Base-by-base conservation (phyloP, 176 grass and related monocot species). In the Saccharum spontaneum region DNA sequence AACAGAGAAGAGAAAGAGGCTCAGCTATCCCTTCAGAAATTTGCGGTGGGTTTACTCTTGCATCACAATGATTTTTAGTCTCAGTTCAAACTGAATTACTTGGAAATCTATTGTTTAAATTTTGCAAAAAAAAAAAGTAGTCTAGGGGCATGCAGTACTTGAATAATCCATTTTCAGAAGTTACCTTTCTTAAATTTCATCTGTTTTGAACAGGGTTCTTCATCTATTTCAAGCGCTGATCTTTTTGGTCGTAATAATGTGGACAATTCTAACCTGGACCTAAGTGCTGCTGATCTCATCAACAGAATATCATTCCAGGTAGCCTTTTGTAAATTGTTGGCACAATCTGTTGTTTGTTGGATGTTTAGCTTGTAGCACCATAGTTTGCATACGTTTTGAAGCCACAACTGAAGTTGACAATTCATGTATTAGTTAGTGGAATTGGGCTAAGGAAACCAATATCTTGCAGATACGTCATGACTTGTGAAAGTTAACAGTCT, bases 221-320 rank as follows among this genome's bases (percentile, higher is more conserved):
- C 89, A 45, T 93, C 94, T 69, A 96, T 96, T 59, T 96, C 94
- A 22, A 96, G 94, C 3, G 83, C 94, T 20, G 94, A 96, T 81
- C 87, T 96, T 55, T 96, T 96, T 85, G 94, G 94, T 22, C 72
- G 86, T 6, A 61, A 85, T 46, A 50, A 87, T 40, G 36, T 24
- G 7, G 50, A 66, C 63, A 55, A 91, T 76, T 85, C 94, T 80
- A 37, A 79, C 41, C 61, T 96, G 61, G 94, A 96, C 50, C 18
- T 93, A 33, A 91, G 88, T 59, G 94, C 94, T 80, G 72, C 88
- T 7, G 94, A 96, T 57, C 86, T 96, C 73, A 89, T 93, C 77
- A 96, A 96, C 67, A 89, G 80, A 78, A 86, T 95, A 85, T 95
- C 93, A 66, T 95, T 95, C 88, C 93, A 95, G 93, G 93, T 92